A percentile compares a stretch with the other conserved stretches of the same genome.
Evolutionary conservation across 139 green algal species (phyloP).

Genomic region (Closterium sp.): DNA sequence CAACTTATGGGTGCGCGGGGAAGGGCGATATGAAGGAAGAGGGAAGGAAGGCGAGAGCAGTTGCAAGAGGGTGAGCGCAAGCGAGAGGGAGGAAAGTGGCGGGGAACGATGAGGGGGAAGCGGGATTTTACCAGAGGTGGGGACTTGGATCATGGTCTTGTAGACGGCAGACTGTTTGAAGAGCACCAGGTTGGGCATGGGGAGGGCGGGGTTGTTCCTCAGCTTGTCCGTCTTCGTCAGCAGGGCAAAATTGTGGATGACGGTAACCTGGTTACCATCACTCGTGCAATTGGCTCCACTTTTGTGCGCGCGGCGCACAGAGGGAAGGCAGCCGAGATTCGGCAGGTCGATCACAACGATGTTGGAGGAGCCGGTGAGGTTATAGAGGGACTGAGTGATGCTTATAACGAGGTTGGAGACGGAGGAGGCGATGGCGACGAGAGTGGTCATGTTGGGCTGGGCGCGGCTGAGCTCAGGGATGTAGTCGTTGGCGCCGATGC

Average conservation of each 20-base stretch:
- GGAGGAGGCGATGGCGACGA: neutral
- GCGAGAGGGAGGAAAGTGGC: too few species aligned
- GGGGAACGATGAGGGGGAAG: neutral
- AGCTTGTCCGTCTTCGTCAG: neutral
- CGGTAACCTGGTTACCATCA: neutral
- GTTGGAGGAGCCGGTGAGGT: neutral
- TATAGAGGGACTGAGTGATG: neutral
- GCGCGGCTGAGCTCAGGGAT: neutral
- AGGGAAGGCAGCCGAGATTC: neutral
- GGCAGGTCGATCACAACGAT: neutral
- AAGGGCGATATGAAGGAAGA: too few species aligned
- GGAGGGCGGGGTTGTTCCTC: neutral
- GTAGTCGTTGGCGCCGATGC: neutral
- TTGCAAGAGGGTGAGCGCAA: too few species aligned
- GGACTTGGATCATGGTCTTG: neutral
- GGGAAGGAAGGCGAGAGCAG: too few species aligned
- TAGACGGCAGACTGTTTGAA: neutral
- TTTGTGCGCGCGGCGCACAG: neutral
- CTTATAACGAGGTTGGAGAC: neutral
- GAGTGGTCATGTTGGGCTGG: neutral
- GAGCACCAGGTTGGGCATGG: neutral
- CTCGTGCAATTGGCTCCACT: neutral
- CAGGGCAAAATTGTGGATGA: neutral
- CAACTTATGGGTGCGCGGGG: too few species aligned
- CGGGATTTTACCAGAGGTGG: neutral